A percentile compares a stretch with the other conserved stretches of the same genome.
Evolutionary conservation across 495 filamentous ascomycete genomes (phyloP).

Genomic region (Melanomma pulvis-pyrius): DNA sequence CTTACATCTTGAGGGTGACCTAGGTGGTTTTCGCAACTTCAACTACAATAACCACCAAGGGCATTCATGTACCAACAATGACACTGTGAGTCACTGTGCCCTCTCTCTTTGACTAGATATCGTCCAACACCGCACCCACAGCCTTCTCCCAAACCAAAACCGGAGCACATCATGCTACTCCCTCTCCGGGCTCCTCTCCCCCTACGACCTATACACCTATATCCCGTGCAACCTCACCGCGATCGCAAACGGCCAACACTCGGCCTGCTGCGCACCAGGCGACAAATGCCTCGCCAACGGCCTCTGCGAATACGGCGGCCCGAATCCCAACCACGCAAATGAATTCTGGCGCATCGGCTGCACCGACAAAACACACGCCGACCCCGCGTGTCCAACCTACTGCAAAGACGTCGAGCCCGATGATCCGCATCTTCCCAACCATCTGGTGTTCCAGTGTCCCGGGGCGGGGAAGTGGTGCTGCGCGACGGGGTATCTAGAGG

Average conservation of each 20-base stretch:
- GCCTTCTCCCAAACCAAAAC: too few species aligned
- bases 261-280: neutral
- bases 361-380: conserved; percentile 1
- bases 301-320: neutral
- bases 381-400: conserved; percentile 3
- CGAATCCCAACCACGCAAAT: neutral
- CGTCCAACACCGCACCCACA: too few species aligned
- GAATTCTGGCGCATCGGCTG: conserved; percentile 3
- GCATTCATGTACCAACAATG: too few species aligned
- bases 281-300: conserved; percentile 7
- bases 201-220: neutral
- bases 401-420: neutral
- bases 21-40: neutral
- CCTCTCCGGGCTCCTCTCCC: neutral
- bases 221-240: conserved; percentile 9
- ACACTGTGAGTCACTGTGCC: too few species aligned
- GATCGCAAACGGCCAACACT: neutral
- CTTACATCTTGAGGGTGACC: neutral
- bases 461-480: conserved; percentile 14
- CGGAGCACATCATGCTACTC: conserved; percentile 6
- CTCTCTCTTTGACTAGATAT: too few species aligned
- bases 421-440: neutral
- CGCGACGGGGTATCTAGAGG: neutral
- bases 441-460: conserved; percentile 6
- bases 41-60: too few species aligned